Evolutionary conservation across 2,329 filamentous ascomycete species (phyloP), one percentile per base, ranked within the genome.

Genomic region (Cladobotryum protrusum): DNA sequence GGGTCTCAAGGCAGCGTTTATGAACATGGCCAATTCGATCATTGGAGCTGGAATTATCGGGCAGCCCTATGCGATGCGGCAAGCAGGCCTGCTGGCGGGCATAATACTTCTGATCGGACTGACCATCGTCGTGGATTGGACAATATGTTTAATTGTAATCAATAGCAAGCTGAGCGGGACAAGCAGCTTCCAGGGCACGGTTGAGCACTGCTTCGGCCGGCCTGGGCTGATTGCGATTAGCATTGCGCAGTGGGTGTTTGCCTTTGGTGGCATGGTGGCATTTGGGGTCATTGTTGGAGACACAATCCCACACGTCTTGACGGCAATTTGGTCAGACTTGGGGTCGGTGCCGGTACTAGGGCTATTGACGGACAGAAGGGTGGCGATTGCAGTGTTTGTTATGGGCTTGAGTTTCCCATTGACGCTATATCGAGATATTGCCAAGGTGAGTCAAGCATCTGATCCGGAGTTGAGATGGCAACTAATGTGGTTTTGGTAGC

Each of bases 1-100:
- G 51, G 86, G 87, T 5, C 78, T 97, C 71, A 77, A 80, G 54
- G 89, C 86, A 65, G 92, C 93, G 3, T 97, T 99, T 59, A 96
- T 97, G 90, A 99, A 99, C 71, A 99, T 99, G 93, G 92, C 93
- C 55, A 99, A 99, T 73, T 95, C 88, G 61, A 99, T 99, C 66
- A 96, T 99, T 58, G 83, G 83, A 36, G 83, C 83, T 2, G 82
- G 83, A 47, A 86, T 86, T 67, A 85, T 86, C 61, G 82, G 88
- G 3, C 93, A 99, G 70, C 91, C 93, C 12, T 99, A 97, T 70
- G 93, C 93, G n/a, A 86, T 99, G 64, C 83, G 82, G 52, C 91
- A 97, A 72, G 93, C 93, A 7, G 93, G 93, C 6, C 78, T 99
- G 59, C 66, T 88, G 14, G 85, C 87, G 35, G 93, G 93, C 24